Percentiles rank a stretch among this genome's conserved stretches.
phyloP scores from a whole-genome alignment of 768 basidiomycete genomes.

The Lactarius quietus region DNA sequence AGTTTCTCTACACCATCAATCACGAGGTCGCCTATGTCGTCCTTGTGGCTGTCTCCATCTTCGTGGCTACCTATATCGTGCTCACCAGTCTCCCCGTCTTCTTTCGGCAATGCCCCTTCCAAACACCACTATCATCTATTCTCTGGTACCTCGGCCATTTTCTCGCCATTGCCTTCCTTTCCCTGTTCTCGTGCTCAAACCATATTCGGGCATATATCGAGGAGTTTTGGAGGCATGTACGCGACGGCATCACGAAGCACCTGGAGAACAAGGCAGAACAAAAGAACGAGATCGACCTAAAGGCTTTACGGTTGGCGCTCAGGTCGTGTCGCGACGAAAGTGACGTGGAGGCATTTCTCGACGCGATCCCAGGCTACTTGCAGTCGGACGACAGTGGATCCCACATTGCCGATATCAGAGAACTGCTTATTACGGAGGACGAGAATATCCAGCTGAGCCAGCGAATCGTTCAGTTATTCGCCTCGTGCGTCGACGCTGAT shows the following conservation, averaged over 20 bases:
- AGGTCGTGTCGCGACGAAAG: conserved; percentile 3
- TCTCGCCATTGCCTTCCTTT: neutral
- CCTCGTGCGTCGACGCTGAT: conserved; percentile 6
- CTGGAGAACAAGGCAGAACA: neutral
- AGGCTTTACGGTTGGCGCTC: neutral
- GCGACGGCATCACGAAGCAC: neutral
- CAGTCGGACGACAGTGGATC: neutral
- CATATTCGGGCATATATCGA: neutral
- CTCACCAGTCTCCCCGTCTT: neutral
- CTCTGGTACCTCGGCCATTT: conserved; percentile 3
- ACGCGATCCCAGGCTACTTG: conserved; percentile 12
- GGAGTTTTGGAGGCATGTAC: neutral
- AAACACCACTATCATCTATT: conserved; percentile 1
- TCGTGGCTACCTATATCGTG: neutral
- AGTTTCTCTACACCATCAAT: conserved; percentile 2
- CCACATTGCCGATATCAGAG: conserved; percentile 3
- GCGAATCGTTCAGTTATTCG: conserved; percentile 7
- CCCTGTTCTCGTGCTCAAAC: conserved; percentile 2
- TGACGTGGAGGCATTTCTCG: neutral
- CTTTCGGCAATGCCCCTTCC: conserved; percentile 1
- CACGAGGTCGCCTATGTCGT: neutral
- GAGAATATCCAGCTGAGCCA: neutral
- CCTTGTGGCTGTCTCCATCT: neutral
- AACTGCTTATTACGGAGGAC: neutral
- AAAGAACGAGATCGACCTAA: neutral